These are phyloP conservation scores for Hypoxylon sp. DNA, from an alignment of 2,329 filamentous ascomycete species.

Conservation along the genomic window DNA sequence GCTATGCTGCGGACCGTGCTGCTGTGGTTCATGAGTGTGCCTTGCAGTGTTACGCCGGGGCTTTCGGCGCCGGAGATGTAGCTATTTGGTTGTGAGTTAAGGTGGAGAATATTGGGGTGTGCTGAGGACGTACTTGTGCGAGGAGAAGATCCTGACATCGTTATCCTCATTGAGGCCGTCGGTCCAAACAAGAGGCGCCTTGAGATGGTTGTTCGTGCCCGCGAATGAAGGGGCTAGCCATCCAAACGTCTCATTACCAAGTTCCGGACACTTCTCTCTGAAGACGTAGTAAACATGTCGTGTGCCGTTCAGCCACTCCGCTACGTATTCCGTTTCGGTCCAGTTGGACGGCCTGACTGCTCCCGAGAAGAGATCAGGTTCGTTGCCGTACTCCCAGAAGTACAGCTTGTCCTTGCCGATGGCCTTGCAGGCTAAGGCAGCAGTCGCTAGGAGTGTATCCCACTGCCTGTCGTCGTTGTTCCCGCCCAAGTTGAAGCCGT, in stretches of 20 bases:
- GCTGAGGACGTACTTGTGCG: slow-evolving; percentile 67
- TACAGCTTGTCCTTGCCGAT: slow-evolving; percentile 66
- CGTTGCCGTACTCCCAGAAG: slow-evolving; percentile 75
- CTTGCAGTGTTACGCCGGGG: slow-evolving; percentile 74
- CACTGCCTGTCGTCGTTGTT: slow-evolving; percentile 66
- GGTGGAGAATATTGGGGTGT: background rate
- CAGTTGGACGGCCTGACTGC: slow-evolving; percentile 66
- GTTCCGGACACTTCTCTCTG: slow-evolving; percentile 64
- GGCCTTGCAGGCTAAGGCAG: slow-evolving; percentile 70
- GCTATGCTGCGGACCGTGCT: slow-evolving; percentile 65
- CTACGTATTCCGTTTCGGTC: slow-evolving; percentile 69
- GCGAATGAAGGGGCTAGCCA: slow-evolving; percentile 73
- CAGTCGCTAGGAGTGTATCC: slow-evolving; percentile 68
- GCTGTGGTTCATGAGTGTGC: slow-evolving; percentile 75
- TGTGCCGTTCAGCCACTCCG: slow-evolving; percentile 71
- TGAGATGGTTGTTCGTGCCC: slow-evolving; percentile 66
- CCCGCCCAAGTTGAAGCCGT: slow-evolving; percentile 73
- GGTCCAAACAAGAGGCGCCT: slow-evolving; percentile 66
- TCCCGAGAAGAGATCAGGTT: slow-evolving; percentile 72
- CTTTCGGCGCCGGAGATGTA: slow-evolving; percentile 73
- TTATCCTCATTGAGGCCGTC: slow-evolving; percentile 66
- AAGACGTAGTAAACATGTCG: slow-evolving; percentile 64
- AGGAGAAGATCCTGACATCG: slow-evolving; percentile 68
- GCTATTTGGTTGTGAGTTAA: slow-evolving; percentile 55
- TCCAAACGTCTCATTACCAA: slow-evolving; percentile 59